phyloP scores from a whole-genome alignment of 495 filamentous ascomycete genomes.

The Hyaloscypha hepaticicola region DNA sequence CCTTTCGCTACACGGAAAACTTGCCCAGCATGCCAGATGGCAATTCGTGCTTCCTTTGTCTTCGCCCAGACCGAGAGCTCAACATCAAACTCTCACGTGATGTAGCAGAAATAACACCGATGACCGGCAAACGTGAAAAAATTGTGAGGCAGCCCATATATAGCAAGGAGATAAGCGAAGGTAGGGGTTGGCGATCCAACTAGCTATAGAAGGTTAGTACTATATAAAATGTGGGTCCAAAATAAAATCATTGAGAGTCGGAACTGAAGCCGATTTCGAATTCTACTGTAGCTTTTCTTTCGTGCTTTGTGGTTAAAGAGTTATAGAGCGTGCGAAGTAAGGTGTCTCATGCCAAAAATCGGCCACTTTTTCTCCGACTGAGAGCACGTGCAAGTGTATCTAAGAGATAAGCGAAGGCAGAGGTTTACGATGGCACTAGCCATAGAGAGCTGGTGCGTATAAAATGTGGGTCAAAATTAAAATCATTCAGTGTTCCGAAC shows the following conservation, averaged over 20 bases:
- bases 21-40: constrained; percentile 64
- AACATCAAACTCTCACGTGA: no score
- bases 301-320: no score
- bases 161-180: background rate
- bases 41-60: constrained; percentile 49
- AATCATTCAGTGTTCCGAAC: no score
- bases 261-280: no score
- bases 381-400: no score
- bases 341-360: no score
- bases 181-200: background rate
- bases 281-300: no score
- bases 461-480: background rate
- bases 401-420: no score
- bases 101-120: no score
- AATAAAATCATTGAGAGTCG: background rate
- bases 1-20: constrained; percentile 52
- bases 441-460: background rate
- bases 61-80: constrained; percentile 53
- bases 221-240: background rate
- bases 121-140: background rate
- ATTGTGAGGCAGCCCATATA: background rate
- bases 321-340: no score
- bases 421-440: no score
- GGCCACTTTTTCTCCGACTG: no score
- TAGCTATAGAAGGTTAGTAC: background rate